Percentiles rank a stretch among this genome's conserved stretches.
Conservation (phyloP, 306 rosid genomes). For the Argentina anserina region DNA sequence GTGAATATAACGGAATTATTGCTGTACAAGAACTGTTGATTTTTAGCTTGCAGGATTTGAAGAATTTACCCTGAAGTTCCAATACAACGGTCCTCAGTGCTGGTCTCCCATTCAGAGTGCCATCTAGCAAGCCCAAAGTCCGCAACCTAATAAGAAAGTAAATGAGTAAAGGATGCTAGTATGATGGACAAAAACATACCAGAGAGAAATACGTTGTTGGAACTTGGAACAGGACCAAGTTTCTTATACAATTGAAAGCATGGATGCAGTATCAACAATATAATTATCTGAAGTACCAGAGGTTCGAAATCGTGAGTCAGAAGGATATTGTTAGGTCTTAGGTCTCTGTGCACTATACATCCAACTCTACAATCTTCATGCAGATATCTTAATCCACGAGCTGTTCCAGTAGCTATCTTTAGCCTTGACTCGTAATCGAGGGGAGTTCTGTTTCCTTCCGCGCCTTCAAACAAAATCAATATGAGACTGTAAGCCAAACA, state of each 20-base stretch:
- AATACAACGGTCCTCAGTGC: constrained; percentile 52
- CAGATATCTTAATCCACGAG: constrained; percentile 87
- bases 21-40: background rate
- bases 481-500: background rate
- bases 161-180: constrained; percentile 6
- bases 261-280: background rate
- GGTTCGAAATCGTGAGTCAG: constrained; percentile 93
- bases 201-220: background rate
- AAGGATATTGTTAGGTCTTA: constrained; percentile 85
- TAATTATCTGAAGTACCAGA: constrained; percentile 39
- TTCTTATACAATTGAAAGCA: background rate
- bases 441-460: constrained; percentile 51
- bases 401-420: constrained; percentile 78
- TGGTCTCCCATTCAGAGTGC: constrained; percentile 70
- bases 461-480: constrained; percentile 7
- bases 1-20: background rate
- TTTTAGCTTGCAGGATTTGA: background rate
- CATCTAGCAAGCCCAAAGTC: constrained; percentile 95
- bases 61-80: constrained; percentile 70
- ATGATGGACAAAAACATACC: background rate
- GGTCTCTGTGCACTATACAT: constrained; percentile 82
- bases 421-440: constrained; percentile 72
- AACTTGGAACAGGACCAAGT: background rate
- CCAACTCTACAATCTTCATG: constrained; percentile 99
- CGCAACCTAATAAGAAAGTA: constrained; percentile 54